A percentile compares a stretch with the other conserved stretches of the same genome.
Evolutionary conservation across 768 basidiomycete genomes (phyloP).

Genomic region (Ephemerocybe angulata): DNA sequence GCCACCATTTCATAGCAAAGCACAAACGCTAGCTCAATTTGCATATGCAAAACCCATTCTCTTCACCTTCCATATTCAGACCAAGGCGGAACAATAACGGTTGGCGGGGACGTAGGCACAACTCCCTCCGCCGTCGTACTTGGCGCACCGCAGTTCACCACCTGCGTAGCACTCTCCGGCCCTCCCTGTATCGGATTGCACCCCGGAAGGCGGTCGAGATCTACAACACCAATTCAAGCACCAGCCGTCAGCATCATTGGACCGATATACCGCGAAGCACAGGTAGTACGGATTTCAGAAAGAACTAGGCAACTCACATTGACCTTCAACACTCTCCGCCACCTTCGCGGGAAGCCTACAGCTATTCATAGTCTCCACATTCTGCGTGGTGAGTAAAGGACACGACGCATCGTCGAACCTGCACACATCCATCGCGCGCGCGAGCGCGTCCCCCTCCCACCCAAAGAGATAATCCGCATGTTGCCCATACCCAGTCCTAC

Average conservation of each 20-base stretch:
- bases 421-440: background rate
- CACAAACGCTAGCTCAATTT: no score
- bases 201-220: background rate
- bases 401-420: background rate
- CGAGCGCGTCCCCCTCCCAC: background rate
- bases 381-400: background rate
- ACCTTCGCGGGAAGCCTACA: background rate
- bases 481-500: background rate
- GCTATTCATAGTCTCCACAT: slow-evolving; percentile 5
- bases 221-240: background rate
- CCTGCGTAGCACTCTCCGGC: background rate
- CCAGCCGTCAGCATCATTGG: no score
- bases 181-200: background rate
- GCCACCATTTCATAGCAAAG: no score
- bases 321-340: background rate
- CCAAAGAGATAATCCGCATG: slow-evolving; percentile 1
- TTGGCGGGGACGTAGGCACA: slow-evolving; percentile 12
- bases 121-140: background rate
- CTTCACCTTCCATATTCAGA: no score
- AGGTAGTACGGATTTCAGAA: background rate
- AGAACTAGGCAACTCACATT: background rate
- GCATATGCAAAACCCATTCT: no score
- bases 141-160: background rate
- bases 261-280: no score
- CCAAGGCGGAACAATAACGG: slow-evolving; percentile 5